Evolutionary conservation across 2,329 filamentous ascomycete species (phyloP), one percentile per base, ranked within the genome.

Genomic region (Alternaria incomplexa): DNA sequence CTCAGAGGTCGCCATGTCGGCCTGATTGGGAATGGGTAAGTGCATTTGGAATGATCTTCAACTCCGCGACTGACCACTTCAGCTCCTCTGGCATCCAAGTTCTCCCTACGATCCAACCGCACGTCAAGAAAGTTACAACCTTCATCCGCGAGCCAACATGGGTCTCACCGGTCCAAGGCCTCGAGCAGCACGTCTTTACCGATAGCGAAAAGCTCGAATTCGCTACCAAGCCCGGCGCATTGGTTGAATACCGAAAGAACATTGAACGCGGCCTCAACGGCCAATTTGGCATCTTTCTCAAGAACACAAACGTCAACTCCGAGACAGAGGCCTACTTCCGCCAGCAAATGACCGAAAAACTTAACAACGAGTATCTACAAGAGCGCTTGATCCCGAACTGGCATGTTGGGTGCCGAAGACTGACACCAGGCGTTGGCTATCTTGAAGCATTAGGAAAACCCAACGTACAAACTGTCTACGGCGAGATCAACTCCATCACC

Each of bases 41-140:
- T 57, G 12, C 3, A 25, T 15, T 23, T 8, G 15, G 4, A 52
- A 4, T 30, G n/a, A 11, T 4, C 12, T 11, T 57, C 53, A 28
- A 63, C 12, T 52, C 13, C 22, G 13, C 30, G 12, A 52, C 30
- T 52, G 15, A 17, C 23, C 20, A 20, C 4, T 45, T 79, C 50
- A 87, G 87, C 2, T 85, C 85, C 45, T 85, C 84, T 7, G 86
- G 83, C 1, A 82, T 86, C 4, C 86, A 88, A 70, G 81, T 88
- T 6, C 80, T 86, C 3, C 83, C 84, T 3, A 77, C 76, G 7
- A 83, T 86, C 46, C 82, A 84, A 67, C 76, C 80, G 1, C 70
- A 78, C 30, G 82, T 81, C 50, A 73, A 79, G 8, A 81, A 83
- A 43, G 77, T 85, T 7, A 83, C 80, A 3, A 84, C 83, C 11